Evolutionary conservation across 257 asterid species (phyloP).

Genomic region (Prunella vulgaris): DNA sequence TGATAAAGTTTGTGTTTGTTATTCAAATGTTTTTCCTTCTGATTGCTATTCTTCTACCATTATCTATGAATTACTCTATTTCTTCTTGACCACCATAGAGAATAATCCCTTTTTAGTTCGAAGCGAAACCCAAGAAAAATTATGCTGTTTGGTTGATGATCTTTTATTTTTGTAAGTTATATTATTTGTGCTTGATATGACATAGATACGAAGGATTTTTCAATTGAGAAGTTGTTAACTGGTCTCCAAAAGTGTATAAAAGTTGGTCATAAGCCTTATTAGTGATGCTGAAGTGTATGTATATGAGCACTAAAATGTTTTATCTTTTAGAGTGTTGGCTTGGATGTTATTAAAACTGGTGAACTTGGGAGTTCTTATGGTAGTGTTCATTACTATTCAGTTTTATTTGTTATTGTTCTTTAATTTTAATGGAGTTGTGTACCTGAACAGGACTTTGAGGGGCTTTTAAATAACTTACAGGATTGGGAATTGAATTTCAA

Average conservation of each 20-base stretch:
- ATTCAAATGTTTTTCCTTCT: neutral
- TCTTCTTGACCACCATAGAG: neutral
- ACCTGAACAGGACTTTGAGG: constrained; percentile 61
- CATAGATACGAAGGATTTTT: neutral
- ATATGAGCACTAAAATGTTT: neutral
- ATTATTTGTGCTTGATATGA: too few relatives aligned
- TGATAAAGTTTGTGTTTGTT: neutral
- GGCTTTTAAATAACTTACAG: constrained; percentile 75
- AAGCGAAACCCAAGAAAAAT: neutral
- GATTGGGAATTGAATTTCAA: constrained; percentile 87
- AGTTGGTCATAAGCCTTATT: neutral
- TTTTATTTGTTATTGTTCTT: constrained; percentile 9
- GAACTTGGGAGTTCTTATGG: constrained; percentile 6
- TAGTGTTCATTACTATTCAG: neutral
- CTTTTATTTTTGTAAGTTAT: neutral
- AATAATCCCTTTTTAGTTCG: neutral
- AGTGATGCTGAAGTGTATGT: neutral
- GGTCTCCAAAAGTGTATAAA: neutral
- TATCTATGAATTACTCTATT: neutral
- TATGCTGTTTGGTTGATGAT: neutral
- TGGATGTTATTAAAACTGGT: neutral
- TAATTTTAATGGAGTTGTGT: constrained; percentile 17
- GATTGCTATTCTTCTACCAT: neutral
- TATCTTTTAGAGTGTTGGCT: neutral
- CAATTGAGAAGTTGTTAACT: neutral